Conservation (phyloP, 805 yeast genomes). For the Saturnispora quitensis region DNA sequence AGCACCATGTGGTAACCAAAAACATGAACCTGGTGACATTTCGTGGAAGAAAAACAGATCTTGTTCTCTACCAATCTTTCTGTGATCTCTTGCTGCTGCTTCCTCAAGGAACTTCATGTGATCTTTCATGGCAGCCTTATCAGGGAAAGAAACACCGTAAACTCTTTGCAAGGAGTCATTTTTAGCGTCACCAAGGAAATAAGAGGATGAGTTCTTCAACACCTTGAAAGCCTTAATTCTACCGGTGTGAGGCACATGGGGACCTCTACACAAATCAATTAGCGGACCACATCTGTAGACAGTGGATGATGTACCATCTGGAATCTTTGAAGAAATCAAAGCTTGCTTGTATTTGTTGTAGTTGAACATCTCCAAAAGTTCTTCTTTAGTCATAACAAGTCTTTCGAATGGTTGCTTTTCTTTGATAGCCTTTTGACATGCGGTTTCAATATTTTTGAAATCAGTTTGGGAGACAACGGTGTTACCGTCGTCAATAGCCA, state of each 20-base stretch:
- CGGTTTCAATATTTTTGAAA: conserved; percentile 74
- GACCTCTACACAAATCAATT: conserved; percentile 95
- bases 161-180: conserved; percentile 96
- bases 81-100: conserved; percentile 92
- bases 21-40: conserved; percentile 95
- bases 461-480: conserved; percentile 72
- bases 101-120: conserved; percentile 91
- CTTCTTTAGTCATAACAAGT: conserved; percentile 84
- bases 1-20: conserved; percentile 99
- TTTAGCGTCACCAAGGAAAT: conserved; percentile 85
- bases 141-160: conserved; percentile 98
- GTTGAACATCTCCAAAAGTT: conserved; percentile 82
- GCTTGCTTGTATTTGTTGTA: conserved; percentile 94
- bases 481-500: conserved; percentile 73
- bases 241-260: conserved; percentile 97
- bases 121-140: conserved; percentile 90
- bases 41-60: conserved; percentile 93
- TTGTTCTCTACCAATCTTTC: conserved; percentile 94
- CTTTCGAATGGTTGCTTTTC: conserved; percentile 95
- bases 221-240: conserved; percentile 90
- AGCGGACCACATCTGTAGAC: conserved; percentile 97
- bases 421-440: conserved; percentile 83
- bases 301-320: conserved; percentile 93
- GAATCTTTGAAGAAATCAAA: conserved; percentile 77
- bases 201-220: conserved; percentile 91